A percentile compares a stretch with the other conserved stretches of the same genome.
phyloP scores from a whole-genome alignment of 768 basidiomycete species.

The Multifurca ochricompacta region DNA sequence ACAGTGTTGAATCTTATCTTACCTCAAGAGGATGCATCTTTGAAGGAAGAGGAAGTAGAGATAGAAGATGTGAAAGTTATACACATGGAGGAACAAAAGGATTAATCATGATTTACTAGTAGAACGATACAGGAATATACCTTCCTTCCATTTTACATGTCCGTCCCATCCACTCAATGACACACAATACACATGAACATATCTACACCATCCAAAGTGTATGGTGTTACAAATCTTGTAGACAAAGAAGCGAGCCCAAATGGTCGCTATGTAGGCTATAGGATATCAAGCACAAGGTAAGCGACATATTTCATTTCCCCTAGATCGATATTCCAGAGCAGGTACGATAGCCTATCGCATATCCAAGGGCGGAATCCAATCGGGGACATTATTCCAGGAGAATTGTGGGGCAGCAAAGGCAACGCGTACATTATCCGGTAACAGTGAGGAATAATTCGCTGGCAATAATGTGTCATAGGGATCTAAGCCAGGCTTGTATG shows the following conservation, averaged over 20 bases:
- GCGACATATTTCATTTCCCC: neutral
- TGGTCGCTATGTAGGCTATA: neutral
- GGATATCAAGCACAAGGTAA: neutral
- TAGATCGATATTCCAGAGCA: neutral
- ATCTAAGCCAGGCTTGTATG: slow-evolving; percentile 39
- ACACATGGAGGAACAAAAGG: slow-evolving; percentile 1
- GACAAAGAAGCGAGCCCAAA: neutral
- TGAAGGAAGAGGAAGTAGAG: neutral
- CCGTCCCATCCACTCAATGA: neutral
- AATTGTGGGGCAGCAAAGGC: slow-evolving; percentile 50
- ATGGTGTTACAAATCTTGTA: slow-evolving; percentile 2
- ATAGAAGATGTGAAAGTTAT: neutral
- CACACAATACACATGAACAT: slow-evolving; percentile 2
- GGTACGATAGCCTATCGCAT: slow-evolving; percentile 34
- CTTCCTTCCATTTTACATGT: neutral
- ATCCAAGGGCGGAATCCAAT: slow-evolving; percentile 60
- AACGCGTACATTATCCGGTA: slow-evolving; percentile 41
- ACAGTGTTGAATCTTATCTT: slow-evolving; percentile 41
- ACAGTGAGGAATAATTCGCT: slow-evolving; percentile 41
- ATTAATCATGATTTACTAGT: no score
- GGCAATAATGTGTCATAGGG: slow-evolving; percentile 51
- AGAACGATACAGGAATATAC: neutral
- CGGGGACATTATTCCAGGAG: slow-evolving; percentile 58
- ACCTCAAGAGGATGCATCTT: slow-evolving; percentile 27
- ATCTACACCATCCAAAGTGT: neutral